Percentiles rank a stretch among this genome's conserved stretches.
Conservation (phyloP, 805 yeast species). For the Candida montana region DNA sequence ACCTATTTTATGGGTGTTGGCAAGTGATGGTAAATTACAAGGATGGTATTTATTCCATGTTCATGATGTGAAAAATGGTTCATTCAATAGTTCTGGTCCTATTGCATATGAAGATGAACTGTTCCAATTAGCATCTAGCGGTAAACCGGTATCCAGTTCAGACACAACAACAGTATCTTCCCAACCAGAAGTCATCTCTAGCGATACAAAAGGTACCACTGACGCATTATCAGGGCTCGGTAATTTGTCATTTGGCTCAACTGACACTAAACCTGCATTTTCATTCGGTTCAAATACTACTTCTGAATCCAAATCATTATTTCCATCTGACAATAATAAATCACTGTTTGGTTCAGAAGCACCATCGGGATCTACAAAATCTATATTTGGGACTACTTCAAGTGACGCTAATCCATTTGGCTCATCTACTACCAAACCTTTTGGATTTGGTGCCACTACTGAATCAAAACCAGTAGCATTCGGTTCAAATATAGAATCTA, state of each 20-base stretch:
- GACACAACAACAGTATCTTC: neutral
- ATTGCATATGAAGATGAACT: slow-evolving; percentile 5
- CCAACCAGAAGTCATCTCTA: too few species aligned
- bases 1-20: slow-evolving; percentile 61
- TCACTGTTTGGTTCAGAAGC: neutral
- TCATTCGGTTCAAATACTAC: neutral
- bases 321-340: neutral
- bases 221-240: neutral
- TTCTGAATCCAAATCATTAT: neutral
- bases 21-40: slow-evolving; percentile 55
- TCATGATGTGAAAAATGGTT: slow-evolving; percentile 38
- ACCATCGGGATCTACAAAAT: neutral
- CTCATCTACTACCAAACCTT: neutral
- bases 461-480: slow-evolving; percentile 2
- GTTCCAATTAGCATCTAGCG: slow-evolving; percentile 1
- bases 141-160: neutral
- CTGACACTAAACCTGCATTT: slow-evolving; percentile 5
- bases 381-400: neutral
- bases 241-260: neutral
- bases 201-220: too few species aligned
- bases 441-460: slow-evolving; percentile 2
- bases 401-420: slow-evolving; percentile 2
- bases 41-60: slow-evolving; percentile 63
- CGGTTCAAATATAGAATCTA: slow-evolving; percentile 5
- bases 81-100: slow-evolving; percentile 22